A percentile compares a stretch with the other conserved stretches of the same genome.
phyloP scores from a whole-genome alignment of 345 rosid genomes.

The Barbarea vulgaris region DNA sequence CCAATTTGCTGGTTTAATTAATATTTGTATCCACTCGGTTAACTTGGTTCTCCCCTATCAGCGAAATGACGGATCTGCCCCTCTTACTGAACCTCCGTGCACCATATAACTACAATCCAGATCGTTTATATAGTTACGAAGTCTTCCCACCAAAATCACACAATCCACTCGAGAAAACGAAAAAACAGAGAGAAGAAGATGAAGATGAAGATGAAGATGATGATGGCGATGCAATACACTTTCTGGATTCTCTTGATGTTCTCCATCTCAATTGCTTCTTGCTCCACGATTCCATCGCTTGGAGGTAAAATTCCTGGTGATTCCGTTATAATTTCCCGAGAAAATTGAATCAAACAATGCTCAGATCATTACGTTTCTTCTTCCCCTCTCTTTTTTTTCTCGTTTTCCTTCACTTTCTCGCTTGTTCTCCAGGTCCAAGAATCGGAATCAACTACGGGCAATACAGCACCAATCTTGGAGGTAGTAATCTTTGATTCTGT shows the following conservation, averaged over 20 bases:
- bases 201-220: background rate
- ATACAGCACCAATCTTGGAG: constrained; percentile 33
- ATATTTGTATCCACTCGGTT: background rate
- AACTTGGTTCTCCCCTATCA: background rate
- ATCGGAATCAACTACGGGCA: constrained; percentile 27
- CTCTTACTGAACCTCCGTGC: background rate
- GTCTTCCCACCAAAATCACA: constrained; percentile 31
- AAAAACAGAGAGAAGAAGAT: background rate
- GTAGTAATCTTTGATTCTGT: background rate
- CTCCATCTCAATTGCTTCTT: constrained; percentile 2
- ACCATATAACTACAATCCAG: background rate
- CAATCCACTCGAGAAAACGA: background rate
- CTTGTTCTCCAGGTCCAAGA: background rate
- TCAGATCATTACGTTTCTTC: background rate
- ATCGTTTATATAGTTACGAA: constrained; percentile 24
- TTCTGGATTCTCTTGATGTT: constrained; percentile 5
- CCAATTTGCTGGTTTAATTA: background rate
- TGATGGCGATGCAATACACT: background rate
- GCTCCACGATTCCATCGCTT: constrained; percentile 1
- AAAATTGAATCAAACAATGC: constrained; percentile 5
- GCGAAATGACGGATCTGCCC: background rate
- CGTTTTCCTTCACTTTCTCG: constrained; percentile 13
- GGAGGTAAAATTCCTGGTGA: background rate
- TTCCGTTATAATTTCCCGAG: constrained; percentile 19
- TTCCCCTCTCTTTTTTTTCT: constrained; percentile 2